A percentile compares a stretch with the other conserved stretches of the same genome.
Evolutionary conservation across 192 early-diverging fungal genomes (phyloP).

Genomic region (Backusella morwellensis): DNA sequence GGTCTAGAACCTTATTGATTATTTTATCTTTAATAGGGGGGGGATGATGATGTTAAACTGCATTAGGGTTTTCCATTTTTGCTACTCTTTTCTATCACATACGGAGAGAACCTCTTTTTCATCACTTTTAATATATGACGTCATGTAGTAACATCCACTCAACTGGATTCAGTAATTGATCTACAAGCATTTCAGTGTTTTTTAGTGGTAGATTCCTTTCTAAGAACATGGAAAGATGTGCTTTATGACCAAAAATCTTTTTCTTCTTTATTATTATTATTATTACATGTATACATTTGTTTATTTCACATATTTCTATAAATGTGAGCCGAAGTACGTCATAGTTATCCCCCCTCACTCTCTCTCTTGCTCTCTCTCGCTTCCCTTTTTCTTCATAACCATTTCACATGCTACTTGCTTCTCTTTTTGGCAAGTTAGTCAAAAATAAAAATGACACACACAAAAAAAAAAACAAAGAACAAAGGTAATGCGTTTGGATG

Average conservation of each 20-base stretch:
- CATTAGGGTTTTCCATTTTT: conserved; percentile 4
- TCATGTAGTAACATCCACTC: background rate
- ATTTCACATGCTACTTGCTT: background rate
- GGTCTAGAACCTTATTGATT: conserved; percentile 3
- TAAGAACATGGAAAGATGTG: background rate
- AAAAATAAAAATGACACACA: background rate
- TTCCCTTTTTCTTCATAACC: background rate
- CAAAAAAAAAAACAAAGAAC: background rate
- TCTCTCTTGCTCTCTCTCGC: background rate
- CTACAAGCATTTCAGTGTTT: background rate
- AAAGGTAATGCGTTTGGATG: background rate
- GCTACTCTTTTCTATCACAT: background rate
- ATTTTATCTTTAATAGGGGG: conserved; percentile 2
- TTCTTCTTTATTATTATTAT: background rate
- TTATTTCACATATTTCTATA: conserved; percentile 2
- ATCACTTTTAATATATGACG: background rate
- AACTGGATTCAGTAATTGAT: conserved; percentile 6
- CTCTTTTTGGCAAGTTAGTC: conserved; percentile 1
- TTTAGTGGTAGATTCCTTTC: background rate
- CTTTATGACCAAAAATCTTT: background rate
- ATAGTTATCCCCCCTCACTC: background rate
- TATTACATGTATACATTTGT: background rate
- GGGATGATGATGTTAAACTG: conserved; percentile 16
- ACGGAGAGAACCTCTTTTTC: background rate
- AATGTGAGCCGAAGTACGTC: background rate